Base-by-base conservation (phyloP, 2,329 filamentous ascomycete genomes). In the Xylaria digitata region DNA sequence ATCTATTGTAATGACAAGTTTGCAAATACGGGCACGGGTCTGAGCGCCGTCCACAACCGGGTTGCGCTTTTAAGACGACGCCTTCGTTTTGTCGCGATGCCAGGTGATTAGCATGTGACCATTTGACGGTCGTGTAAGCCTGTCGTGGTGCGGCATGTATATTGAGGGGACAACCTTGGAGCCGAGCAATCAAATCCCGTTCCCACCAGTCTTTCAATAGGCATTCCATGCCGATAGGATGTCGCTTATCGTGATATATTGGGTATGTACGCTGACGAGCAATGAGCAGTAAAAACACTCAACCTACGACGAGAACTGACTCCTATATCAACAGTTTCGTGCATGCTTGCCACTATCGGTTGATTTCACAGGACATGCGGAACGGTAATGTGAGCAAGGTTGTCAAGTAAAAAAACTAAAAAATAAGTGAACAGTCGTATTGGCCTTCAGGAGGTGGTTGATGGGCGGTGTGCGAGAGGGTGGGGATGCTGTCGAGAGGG, bases 401-500 rank as follows among this genome's bases (percentile, higher is more conserved):
- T 9, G 11, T 2, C 6, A 37, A 37, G 11, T 9, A 37, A 37
- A 37, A 37, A 37, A n/a, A n/a, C n/a, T 9, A 37, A n/a, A 52
- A 30, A 37, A 49, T 17, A 61, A 61, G 55, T 63, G 59, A 66
- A 61, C 46, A 61, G 59, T 68, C 65, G 65, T 55, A 59, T 66
- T 61, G 50, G 59, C 34, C 54, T 61, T 45, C 34, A 42, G 61
- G 19, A 40, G 50, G 34, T 57, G 21, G 52, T 54, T 61, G 45
- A 71, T 69, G 67, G 26, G 69, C 69, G 69, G 69, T 71, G 69
- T 69, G 66, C 61, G 64, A 58, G 54, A 34, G 55, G 67, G 69
- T 67, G 69, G 69, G 58, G 69, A 67, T 69, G 56, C 43, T 61
- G 57, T 62, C 40, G 48, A 57, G 61, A 63, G 40, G 46, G 26